Evolutionary conservation across 73 alveolate species (phyloP).

Genomic region (Paramecium sexaurelia): DNA sequence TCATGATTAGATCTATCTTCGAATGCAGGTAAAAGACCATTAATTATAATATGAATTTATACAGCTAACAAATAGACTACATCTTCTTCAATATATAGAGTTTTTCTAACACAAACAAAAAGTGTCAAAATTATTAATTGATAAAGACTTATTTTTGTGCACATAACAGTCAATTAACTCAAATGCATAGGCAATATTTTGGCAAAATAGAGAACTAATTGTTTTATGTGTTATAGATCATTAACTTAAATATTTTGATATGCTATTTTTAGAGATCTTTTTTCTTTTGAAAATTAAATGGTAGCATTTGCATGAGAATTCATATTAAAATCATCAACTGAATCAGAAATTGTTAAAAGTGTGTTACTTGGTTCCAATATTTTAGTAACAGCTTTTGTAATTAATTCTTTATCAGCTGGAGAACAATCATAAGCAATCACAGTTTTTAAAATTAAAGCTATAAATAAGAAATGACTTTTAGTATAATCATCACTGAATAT

Average conservation of each 20-base stretch:
- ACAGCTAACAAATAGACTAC: neutral
- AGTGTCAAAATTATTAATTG: constrained; percentile 16
- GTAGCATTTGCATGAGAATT: constrained; percentile 15
- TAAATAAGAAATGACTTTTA: constrained; percentile 43
- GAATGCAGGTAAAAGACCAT: neutral
- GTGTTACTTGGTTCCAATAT: neutral
- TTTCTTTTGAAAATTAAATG: neutral
- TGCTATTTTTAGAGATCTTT: constrained; percentile 15
- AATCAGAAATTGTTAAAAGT: constrained; percentile 43
- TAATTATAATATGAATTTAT: neutral
- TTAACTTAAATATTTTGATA: constrained; percentile 30
- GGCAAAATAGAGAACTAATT: constrained; percentile 28
- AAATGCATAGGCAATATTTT: constrained; percentile 58
- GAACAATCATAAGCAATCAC: constrained; percentile 54
- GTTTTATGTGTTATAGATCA: neutral
- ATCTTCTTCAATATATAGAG: constrained; percentile 17
- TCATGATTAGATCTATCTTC: constrained; percentile 36
- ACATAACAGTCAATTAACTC: neutral
- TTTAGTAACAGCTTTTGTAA: constrained; percentile 3
- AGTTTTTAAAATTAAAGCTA: constrained; percentile 27
- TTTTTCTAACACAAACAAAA: constrained; percentile 15
- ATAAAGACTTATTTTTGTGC: neutral
- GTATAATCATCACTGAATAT: constrained; percentile 47
- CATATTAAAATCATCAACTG: constrained; percentile 59
- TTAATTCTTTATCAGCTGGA: constrained; percentile 11